Conservation (phyloP, 2,329 filamentous ascomycete genomes). For the Neocatenulostroma microsporum region DNA sequence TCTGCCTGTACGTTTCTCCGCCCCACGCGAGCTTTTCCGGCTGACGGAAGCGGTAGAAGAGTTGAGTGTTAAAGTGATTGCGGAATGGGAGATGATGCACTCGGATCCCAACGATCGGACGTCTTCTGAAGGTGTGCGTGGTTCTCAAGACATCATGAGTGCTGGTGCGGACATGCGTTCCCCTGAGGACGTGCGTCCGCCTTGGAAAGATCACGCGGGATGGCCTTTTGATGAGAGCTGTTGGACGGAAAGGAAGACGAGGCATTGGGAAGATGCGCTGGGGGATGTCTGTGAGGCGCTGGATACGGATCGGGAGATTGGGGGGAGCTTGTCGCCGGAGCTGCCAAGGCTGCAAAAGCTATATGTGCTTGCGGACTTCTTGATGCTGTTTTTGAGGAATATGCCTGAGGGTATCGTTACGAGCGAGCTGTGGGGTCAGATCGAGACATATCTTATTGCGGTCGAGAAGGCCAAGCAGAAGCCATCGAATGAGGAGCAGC, state of each 20-base stretch:
- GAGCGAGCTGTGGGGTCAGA: conserved; percentile 58
- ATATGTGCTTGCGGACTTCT: conserved; percentile 63
- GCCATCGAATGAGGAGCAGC: conserved; percentile 47
- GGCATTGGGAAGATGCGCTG: conserved; percentile 38
- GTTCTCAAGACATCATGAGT: no score
- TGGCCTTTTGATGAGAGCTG: conserved; percentile 53
- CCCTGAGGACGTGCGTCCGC: no score
- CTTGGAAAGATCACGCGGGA: conserved; percentile 47
- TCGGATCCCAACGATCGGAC: no score
- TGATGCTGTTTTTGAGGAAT: conserved; percentile 66
- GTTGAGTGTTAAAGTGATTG: conserved; percentile 50
- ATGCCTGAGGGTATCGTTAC: conserved; percentile 75
- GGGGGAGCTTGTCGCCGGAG: conserved; percentile 55
- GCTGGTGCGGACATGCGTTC: no score
- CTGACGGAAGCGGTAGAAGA: conserved; percentile 73
- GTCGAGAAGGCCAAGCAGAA: conserved; percentile 41
- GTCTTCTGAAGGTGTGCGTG: no score
- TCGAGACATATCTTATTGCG: conserved; percentile 52
- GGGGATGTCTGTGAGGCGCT: conserved; percentile 54
- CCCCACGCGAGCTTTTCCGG: conserved; percentile 80
- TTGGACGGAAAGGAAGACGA: conserved; percentile 36
- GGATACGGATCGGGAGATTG: conserved; percentile 60
- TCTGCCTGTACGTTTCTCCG: conserved; percentile 61
- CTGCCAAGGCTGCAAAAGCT: conserved; percentile 59
- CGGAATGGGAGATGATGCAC: conserved; percentile 54